Percentiles rank a stretch among this genome's conserved stretches.
Evolutionary conservation across 352 stramenopile species (phyloP).

Genomic region (Pilasporangium apinafurcum): DNA sequence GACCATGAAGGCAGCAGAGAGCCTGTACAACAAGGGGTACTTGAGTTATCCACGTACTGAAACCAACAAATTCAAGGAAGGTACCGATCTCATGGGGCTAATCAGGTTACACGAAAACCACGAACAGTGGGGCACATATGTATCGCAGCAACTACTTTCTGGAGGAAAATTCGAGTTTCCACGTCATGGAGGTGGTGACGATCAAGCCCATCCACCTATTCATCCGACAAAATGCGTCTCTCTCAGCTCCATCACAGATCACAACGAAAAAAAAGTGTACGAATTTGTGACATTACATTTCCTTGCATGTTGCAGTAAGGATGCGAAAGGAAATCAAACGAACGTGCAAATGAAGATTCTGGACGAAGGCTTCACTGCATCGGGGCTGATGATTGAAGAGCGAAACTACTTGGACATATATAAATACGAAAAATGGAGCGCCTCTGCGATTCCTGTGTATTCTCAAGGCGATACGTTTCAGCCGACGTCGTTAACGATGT

Average conservation of each 20-base stretch:
- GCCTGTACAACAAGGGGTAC: slow-evolving; percentile 97
- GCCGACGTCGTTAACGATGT: slow-evolving; percentile 64
- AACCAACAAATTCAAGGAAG: slow-evolving; percentile 97
- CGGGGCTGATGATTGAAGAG: slow-evolving; percentile 88
- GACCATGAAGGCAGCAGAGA: slow-evolving; percentile 95
- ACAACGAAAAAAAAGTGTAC: slow-evolving; percentile 94
- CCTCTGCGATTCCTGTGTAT: slow-evolving; percentile 84
- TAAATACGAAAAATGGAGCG: slow-evolving; percentile 91
- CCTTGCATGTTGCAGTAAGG: slow-evolving; percentile 96
- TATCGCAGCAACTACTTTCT: slow-evolving; percentile 45
- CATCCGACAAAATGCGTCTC: slow-evolving; percentile 95
- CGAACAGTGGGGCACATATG: slow-evolving; percentile 75
- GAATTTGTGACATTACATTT: slow-evolving; percentile 98
- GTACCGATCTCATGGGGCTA: slow-evolving; percentile 85
- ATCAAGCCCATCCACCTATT: slow-evolving; percentile 98
- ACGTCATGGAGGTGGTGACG: slow-evolving; percentile 89
- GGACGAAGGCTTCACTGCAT: slow-evolving; percentile 82
- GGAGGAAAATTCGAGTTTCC: slow-evolving; percentile 76
- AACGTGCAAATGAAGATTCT: slow-evolving; percentile 86
- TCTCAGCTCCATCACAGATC: slow-evolving; percentile 59
- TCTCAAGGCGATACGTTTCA: slow-evolving; percentile 64
- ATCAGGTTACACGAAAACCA: slow-evolving; percentile 70
- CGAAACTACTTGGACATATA: slow-evolving; percentile 95
- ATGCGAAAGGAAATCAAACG: slow-evolving; percentile 89
- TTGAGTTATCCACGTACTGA: slow-evolving; percentile 99